Percentiles rank a stretch among this genome's conserved stretches.
Conservation (phyloP, 441 rosid genomes). For the Gossypium aridum region DNA sequence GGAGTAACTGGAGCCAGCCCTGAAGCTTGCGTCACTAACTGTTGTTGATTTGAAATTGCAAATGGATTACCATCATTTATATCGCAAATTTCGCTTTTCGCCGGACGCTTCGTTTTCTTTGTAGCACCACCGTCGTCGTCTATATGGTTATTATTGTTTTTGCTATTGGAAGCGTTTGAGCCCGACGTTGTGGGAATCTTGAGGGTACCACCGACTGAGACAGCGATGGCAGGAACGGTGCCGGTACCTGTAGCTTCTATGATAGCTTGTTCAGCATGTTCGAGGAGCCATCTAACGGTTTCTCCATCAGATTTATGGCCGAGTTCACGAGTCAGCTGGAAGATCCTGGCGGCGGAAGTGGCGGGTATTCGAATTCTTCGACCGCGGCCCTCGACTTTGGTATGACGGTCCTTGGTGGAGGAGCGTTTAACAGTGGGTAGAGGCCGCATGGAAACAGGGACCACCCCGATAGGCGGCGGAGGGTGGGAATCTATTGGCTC, state of each 20-base stretch:
- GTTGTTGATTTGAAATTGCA: constrained; percentile 8
- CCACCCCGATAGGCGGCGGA: constrained; percentile 17
- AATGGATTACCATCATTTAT: constrained; percentile 14
- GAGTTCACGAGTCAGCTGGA: constrained; percentile 55
- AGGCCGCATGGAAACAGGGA: constrained; percentile 26
- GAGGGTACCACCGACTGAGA: constrained; percentile 38
- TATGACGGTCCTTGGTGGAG: constrained; percentile 56
- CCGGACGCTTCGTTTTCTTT: constrained; percentile 27
- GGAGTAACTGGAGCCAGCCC: constrained; percentile 28
- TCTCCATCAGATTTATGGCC: constrained; percentile 73
- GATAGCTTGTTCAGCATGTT: constrained; percentile 50
- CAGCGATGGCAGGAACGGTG: constrained; percentile 46
- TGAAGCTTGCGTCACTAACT: constrained; percentile 18
- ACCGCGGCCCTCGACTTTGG: constrained; percentile 70
- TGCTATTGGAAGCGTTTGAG: neutral
- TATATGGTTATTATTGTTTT: neutral
- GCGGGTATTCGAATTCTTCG: constrained; percentile 65
- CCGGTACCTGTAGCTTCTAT: constrained; percentile 51
- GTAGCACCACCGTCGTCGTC: neutral
- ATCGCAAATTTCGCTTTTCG: constrained; percentile 26
- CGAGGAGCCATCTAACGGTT: constrained; percentile 65
- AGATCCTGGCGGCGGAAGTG: constrained; percentile 59
- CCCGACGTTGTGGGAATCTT: constrained; percentile 32
- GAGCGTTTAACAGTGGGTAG: constrained; percentile 20
- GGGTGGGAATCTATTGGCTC: constrained; percentile 28